Conservation (phyloP, 805 yeast genomes). For the Zygosaccharomyces pseudorouxii region DNA sequence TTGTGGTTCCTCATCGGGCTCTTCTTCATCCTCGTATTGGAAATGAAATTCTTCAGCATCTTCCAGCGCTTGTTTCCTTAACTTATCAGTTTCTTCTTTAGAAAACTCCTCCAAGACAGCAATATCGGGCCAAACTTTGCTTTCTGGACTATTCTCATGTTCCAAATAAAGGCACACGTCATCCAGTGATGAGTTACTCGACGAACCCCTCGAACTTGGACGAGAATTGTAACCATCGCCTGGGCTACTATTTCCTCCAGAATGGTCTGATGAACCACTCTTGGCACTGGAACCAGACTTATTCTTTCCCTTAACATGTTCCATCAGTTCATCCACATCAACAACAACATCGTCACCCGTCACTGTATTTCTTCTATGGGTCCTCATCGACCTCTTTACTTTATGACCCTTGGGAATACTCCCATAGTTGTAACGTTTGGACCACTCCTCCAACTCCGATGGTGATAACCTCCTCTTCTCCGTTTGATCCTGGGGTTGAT, state of each 20-base stretch:
- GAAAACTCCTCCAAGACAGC: slow-evolving; percentile 71
- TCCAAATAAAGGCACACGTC: slow-evolving; percentile 91
- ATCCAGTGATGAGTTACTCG: slow-evolving; percentile 68
- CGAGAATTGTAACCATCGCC: slow-evolving; percentile 38
- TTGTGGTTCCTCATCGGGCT: slow-evolving; percentile 15
- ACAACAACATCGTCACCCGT: slow-evolving; percentile 31
- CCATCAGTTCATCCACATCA: slow-evolving; percentile 34
- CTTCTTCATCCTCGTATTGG: slow-evolving; percentile 35
- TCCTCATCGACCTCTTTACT: slow-evolving; percentile 6
- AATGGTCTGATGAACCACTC: slow-evolving; percentile 7
- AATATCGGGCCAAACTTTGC: slow-evolving; percentile 76
- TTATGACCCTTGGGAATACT: slow-evolving; percentile 10
- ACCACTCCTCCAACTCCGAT: slow-evolving; percentile 17
- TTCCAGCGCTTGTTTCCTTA: slow-evolving; percentile 39
- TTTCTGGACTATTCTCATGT: slow-evolving; percentile 34
- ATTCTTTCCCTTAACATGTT: slow-evolving; percentile 21
- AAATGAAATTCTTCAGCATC: slow-evolving; percentile 39
- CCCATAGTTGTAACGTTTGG: slow-evolving; percentile 9
- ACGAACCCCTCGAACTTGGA: slow-evolving; percentile 40
- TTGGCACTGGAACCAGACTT: slow-evolving; percentile 1
- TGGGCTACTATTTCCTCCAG: slow-evolving; percentile 13
- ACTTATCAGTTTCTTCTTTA: slow-evolving; percentile 55
- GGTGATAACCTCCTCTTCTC: slow-evolving; percentile 11
- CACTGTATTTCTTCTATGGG: slow-evolving; percentile 16
- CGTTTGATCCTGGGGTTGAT: not conserved